phyloP scores from a whole-genome alignment of 169 alveolate genomes.

The Cystoisospora suis region DNA sequence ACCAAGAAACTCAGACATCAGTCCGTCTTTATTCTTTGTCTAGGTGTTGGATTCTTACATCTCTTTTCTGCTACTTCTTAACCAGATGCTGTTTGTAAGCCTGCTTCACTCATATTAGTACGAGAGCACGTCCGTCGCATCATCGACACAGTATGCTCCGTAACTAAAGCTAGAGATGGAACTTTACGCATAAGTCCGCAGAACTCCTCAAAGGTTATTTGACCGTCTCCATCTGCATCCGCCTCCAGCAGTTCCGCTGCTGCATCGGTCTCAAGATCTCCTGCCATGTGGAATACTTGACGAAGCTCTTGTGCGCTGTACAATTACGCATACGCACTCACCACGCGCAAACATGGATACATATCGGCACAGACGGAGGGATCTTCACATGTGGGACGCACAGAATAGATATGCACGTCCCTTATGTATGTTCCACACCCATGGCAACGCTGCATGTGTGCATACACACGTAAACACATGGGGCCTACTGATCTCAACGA shows the following conservation, averaged over 20 bases:
- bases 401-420: too few species aligned
- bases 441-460: background rate
- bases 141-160: constrained; percentile 69
- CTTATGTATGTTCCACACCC: too few species aligned
- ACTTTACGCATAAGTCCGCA: constrained; percentile 71
- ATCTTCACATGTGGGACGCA: too few species aligned
- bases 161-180: constrained; percentile 68
- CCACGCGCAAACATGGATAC: background rate
- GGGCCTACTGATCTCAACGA: too few species aligned
- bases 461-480: background rate
- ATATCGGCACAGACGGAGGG: background rate
- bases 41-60: too few species aligned
- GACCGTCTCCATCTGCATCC: constrained; percentile 71
- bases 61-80: too few species aligned
- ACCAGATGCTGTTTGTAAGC: too few species aligned
- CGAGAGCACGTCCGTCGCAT: constrained; percentile 51
- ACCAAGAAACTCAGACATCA: too few species aligned
- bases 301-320: constrained; percentile 72
- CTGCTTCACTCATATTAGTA: constrained; percentile 12
- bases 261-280: constrained; percentile 68
- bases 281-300: constrained; percentile 72
- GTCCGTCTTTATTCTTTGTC: too few species aligned
- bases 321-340: background rate
- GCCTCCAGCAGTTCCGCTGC: constrained; percentile 68
- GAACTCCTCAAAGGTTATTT: constrained; percentile 69